Base-by-base conservation (phyloP, 176 grass and related monocot genomes). In the Tillandsia fasciculata region DNA sequence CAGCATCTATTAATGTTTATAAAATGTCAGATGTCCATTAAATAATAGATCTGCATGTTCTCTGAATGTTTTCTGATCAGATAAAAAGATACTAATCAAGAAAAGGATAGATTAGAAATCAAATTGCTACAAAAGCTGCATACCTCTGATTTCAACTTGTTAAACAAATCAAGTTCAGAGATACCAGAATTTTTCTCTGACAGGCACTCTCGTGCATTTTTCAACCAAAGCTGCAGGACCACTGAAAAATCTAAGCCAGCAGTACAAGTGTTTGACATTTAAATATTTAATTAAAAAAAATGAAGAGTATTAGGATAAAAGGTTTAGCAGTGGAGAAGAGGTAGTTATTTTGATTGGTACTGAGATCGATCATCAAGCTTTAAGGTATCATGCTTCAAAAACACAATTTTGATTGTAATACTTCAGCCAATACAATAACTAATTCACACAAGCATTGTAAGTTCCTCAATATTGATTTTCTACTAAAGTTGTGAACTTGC, bases 121-220 rank as follows among this genome's bases (percentile, higher is more conserved):
- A 49, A 18, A 13, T 59, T 20, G 54, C 54, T 58, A 17, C 15
- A 59, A 59, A 14, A 59, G 20, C 15, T 59, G 54, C 79, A 78
- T 64, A 96, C 92, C 92, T 96, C 81, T 70, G 66, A 72, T 80
- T 88, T 91, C 18, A 96, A 52, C 63, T 84, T 77, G 66, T 78
- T 89, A 48, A 91, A 70, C 72, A 78, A 33, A 86, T 83, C 78
- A 52, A 91, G 87, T 23, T 89, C 64, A 12, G 89, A 68, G 20
- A 26, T 64, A 42, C 58, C 85, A 17, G 72, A 57, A 28, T 82
- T 77, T 81, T 79, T 83, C 23, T 63, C 73, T 73, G 76, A 72
- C 54, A 96, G 74, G 84, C 78, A 86, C 52, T 80, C 72, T 9
- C 24, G 33, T 73, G 76, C 83, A 68, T 85, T 76, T 75, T 82